Conservation (phyloP, 1,284 basidiomycete species). For the Cutaneotrichosporon cyanovorans region DNA sequence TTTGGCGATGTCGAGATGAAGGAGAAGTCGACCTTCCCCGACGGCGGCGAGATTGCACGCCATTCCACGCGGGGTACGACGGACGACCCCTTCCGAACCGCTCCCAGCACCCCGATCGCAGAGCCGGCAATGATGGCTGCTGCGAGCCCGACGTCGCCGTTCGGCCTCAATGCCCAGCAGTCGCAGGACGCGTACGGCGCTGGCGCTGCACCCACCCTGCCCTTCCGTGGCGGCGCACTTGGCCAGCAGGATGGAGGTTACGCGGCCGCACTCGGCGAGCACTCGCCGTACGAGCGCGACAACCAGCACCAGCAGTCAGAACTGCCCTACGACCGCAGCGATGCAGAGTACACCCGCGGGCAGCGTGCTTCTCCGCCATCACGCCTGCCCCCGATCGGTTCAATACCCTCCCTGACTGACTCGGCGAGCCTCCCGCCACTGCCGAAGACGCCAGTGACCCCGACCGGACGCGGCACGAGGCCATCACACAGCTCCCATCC, state of each 20-base stretch:
- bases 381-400: no score
- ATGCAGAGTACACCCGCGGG: no score
- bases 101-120: slow-evolving; percentile 12
- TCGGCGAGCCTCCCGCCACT: not conserved
- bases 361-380: no score
- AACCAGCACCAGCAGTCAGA: no score
- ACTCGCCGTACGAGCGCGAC: no score
- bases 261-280: no score
- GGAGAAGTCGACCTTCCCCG: not conserved
- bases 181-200: no score
- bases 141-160: slow-evolving; percentile 3
- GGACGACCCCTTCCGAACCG: slow-evolving; percentile 15
- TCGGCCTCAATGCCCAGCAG: not conserved
- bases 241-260: no score
- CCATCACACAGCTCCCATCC: slow-evolving; percentile 1
- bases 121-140: not conserved
- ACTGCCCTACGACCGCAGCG: no score
- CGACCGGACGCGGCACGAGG: not conserved
- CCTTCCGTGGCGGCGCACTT: no score
- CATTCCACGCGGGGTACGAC: not conserved
- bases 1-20: not conserved
- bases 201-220: no score
- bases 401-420: no score
- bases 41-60: not conserved
- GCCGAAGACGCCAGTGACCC: slow-evolving; percentile 7